These are phyloP conservation scores for Hemileccinum rubropunctum DNA, from an alignment of 768 basidiomycete genomes.

Conservation along the genomic window DNA sequence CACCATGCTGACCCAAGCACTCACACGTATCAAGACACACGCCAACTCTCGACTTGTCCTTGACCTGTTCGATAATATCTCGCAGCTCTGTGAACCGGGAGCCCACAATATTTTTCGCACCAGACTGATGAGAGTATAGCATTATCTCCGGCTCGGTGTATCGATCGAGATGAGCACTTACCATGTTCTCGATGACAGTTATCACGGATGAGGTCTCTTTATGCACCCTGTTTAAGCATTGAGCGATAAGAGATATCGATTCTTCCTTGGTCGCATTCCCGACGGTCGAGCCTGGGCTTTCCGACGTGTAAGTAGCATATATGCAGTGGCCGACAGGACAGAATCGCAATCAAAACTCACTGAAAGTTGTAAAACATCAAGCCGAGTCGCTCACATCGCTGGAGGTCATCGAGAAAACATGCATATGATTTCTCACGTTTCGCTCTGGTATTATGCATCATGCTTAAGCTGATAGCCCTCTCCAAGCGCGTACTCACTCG, in stretches of 20 bases:
- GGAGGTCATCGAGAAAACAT: constrained; percentile 82
- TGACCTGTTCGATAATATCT: constrained; percentile 64
- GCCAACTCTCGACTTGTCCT: constrained; percentile 72
- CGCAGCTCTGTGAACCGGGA: constrained; percentile 65
- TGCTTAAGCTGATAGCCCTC: background rate
- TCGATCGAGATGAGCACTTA: constrained; percentile 11
- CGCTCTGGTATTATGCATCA: constrained; percentile 34
- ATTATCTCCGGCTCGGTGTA: background rate
- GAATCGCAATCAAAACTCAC: constrained; percentile 41
- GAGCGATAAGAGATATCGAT: constrained; percentile 63
- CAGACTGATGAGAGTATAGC: constrained; percentile 48
- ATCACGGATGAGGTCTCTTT: constrained; percentile 53
- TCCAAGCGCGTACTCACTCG: constrained; percentile 40
- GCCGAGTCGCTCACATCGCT: constrained; percentile 73
- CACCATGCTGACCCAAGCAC: constrained; percentile 7
- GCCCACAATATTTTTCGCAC: constrained; percentile 76
- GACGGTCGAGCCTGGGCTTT: constrained; percentile 81
- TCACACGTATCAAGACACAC: constrained; percentile 86
- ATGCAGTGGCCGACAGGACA: background rate
- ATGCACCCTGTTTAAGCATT: constrained; percentile 74
- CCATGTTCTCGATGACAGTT: constrained; percentile 85
- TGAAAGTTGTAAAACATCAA: constrained; percentile 81
- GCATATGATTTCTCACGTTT: constrained; percentile 71
- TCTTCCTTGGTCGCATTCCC: constrained; percentile 60
- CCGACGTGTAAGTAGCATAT: constrained; percentile 1